Evolutionary conservation across 169 alveolate genomes (phyloP).

Genomic region (Pseudocohnilembus persalinus): DNA sequence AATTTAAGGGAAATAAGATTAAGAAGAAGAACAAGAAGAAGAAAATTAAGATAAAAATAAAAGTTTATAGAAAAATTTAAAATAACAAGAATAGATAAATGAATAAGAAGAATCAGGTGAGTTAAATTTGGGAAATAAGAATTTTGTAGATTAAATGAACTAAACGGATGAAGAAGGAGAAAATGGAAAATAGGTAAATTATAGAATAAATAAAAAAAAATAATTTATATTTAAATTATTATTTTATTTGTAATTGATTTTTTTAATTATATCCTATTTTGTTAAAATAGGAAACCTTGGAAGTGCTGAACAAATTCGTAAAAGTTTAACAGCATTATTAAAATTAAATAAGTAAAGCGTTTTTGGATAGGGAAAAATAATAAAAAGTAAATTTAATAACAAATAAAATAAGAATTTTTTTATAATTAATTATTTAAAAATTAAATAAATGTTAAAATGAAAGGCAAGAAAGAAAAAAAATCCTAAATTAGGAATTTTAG

Average conservation of each 20-base stretch:
- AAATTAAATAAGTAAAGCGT: not conserved
- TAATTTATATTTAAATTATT: too few relatives aligned
- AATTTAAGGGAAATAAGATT: not conserved
- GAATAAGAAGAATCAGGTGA: too few relatives aligned
- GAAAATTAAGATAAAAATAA: not conserved
- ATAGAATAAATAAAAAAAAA: too few relatives aligned
- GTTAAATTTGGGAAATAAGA: too few relatives aligned
- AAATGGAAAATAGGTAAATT: too few relatives aligned
- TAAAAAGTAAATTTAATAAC: not conserved
- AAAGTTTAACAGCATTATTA: not conserved
- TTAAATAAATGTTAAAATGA: not conserved
- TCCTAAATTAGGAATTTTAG: conserved; percentile 11
- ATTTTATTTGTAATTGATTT: too few relatives aligned
- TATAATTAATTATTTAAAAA: not conserved
- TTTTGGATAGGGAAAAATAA: not conserved
- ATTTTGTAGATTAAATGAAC: too few relatives aligned
- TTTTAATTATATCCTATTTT: too few relatives aligned
- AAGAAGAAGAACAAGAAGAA: not conserved
- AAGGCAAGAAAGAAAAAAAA: conserved; percentile 11
- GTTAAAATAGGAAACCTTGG: not conserved
- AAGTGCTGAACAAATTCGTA: not conserved
- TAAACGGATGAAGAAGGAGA: too few relatives aligned
- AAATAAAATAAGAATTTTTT: too few relatives aligned
- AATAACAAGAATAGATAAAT: not conserved
- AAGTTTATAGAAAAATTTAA: not conserved